Evolutionary conservation across 176 grass and related monocot genomes (phyloP).

Genomic region (Bonia amplexicaulis): DNA sequence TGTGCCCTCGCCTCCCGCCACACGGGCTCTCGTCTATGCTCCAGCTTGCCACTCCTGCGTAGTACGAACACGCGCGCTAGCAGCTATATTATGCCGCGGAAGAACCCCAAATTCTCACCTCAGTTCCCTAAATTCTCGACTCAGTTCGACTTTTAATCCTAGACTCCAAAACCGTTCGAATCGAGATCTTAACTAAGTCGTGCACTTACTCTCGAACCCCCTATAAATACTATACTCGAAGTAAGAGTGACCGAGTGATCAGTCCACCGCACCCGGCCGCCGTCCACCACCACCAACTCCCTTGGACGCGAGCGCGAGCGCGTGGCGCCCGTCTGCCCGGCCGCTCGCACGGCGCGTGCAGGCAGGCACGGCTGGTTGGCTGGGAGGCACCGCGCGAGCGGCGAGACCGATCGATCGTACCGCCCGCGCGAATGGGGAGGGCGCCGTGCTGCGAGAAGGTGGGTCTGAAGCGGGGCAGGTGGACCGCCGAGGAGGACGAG

Average conservation of each 20-base stretch:
- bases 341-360: neutral
- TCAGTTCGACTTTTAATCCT: too few relatives aligned
- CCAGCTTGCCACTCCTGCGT: neutral
- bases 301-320: conserved; percentile 29
- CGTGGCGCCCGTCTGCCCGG: neutral
- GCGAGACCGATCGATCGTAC: neutral
- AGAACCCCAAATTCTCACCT: too few relatives aligned
- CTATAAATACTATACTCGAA: neutral
- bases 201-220: too few relatives aligned
- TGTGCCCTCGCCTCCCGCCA: conserved; percentile 28
- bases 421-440: conserved; percentile 57
- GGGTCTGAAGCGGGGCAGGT: conserved; percentile 79
- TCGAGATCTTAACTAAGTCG: too few relatives aligned
- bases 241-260: neutral
- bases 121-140: too few relatives aligned
- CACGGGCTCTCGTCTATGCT: neutral
- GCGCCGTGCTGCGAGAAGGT: conserved; percentile 95
- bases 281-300: conserved; percentile 32
- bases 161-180: too few relatives aligned
- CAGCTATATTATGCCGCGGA: conserved; percentile 18
- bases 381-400: neutral
- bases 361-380: neutral
- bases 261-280: neutral
- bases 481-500: conserved; percentile 86
- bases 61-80: neutral